Evolutionary conservation across 768 basidiomycete species (phyloP), one percentile per base, ranked within the genome.

Genomic region (Tricholoma sp.): DNA sequence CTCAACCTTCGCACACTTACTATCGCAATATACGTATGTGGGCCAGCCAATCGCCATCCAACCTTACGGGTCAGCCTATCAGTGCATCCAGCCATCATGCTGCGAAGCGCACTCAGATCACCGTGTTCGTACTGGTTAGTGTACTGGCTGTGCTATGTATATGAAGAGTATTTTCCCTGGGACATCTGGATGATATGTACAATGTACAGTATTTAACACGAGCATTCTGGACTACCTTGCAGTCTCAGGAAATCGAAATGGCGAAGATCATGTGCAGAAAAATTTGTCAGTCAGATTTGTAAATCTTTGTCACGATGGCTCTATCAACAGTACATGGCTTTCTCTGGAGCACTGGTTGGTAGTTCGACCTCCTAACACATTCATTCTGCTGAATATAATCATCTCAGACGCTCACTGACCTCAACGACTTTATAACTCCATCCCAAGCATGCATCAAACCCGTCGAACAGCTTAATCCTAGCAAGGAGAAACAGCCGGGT

Each of bases 381-480:
- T 61, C 57, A 16, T 16, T 5, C 14, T 14, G 16, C 14, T 16
- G 2, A 16, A 16, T 16, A 14, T 37, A 37, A 58, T 61, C 27
- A 49, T 58, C 57, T 54, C n/a, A 94, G 92, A 94, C 89, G 8
- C 75, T 98, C 49, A 93, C 92, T 18, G 95, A 96, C 72, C 80
- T 98, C 51, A 98, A 98, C 70, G 97, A 98, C 72, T 99, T 94
- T 70, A 91, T 99, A 43, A 89, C 92, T 0, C 97, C 97, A 1
- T 89, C 94, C 1, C 96, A 98, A 73, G 90, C 90, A 18, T 99
- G 97, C 72, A 98, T 98, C 73, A 97, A 98, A 67, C 96, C 97
- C 0, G 93, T 98, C 21, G 70, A 81, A 74, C 70, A 81, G 58
- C 57, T 66, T 5, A 74, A 79, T 62, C 66, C 61, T 31, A 32